These are phyloP conservation scores for Pholiota adiposa DNA, from an alignment of 1,284 basidiomycete genomes.

Conservation along the genomic window DNA sequence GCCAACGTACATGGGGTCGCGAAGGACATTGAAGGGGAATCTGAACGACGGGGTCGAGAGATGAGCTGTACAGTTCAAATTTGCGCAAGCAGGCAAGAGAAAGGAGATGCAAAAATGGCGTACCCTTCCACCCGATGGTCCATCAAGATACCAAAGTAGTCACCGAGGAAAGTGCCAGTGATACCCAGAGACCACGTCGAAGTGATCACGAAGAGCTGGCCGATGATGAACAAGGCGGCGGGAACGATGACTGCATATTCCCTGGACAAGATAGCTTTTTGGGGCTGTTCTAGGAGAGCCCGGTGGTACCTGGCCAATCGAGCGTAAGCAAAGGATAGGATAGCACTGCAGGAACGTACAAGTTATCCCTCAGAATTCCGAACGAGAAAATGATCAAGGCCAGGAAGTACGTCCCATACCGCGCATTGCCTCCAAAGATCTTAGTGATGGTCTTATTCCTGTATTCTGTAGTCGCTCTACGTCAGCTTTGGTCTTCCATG, in stretches of 20 bases:
- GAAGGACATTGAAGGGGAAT: slow-evolving; percentile 95
- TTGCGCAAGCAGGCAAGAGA: too few relatives aligned
- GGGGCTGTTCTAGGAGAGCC: slow-evolving; percentile 78
- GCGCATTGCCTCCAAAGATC: slow-evolving; percentile 74
- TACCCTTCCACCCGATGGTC: slow-evolving; percentile 78
- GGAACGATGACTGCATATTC: slow-evolving; percentile 69
- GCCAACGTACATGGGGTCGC: slow-evolving; percentile 96
- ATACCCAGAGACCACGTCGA: slow-evolving; percentile 93
- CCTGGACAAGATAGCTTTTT: slow-evolving; percentile 55
- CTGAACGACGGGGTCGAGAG: slow-evolving; percentile 24
- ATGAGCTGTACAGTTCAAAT: neutral
- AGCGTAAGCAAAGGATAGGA: neutral
- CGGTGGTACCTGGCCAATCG: slow-evolving; percentile 59
- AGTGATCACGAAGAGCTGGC: slow-evolving; percentile 84
- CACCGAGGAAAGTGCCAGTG: slow-evolving; percentile 94
- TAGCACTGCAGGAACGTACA: slow-evolving; percentile 57
- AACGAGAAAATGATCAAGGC: slow-evolving; percentile 89
- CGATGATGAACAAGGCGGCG: slow-evolving; percentile 64
- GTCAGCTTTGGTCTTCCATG: neutral
- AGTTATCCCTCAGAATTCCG: slow-evolving; percentile 83
- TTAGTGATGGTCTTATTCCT: slow-evolving; percentile 86
- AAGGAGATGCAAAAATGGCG: slow-evolving; percentile 8
- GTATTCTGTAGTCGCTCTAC: slow-evolving; percentile 62
- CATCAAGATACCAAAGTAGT: slow-evolving; percentile 99
- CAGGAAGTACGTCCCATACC: slow-evolving; percentile 87